A percentile compares a stretch with the other conserved stretches of the same genome.
Evolutionary conservation across 1,139 yeast genomes (phyloP).

Genomic region (Hyphopichia pseudoburtonii): DNA sequence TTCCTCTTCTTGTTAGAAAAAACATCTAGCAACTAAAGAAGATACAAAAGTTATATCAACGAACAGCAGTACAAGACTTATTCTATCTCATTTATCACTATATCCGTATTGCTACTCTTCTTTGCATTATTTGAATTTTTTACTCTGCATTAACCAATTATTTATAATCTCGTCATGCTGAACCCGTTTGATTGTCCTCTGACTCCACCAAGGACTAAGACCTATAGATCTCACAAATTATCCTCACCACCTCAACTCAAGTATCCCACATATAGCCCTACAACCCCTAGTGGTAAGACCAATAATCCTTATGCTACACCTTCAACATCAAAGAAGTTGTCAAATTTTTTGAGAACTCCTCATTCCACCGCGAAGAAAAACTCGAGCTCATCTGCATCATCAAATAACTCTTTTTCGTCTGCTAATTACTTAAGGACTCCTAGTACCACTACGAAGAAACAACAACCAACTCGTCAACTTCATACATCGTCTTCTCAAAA

Average conservation of each 20-base stretch:
- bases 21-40: no score
- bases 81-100: no score
- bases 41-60: no score
- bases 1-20: no score
- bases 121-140: no score
- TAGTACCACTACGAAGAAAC: slow-evolving; percentile 2
- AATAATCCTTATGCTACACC: slow-evolving; percentile 3
- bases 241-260: slow-evolving; percentile 1
- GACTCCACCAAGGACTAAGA: slow-evolving; percentile 2
- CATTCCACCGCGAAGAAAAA: not conserved
- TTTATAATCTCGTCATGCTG: slow-evolving; percentile 1
- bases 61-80: no score
- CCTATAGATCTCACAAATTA: not conserved
- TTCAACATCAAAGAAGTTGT: not conserved
- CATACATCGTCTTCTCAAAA: not conserved
- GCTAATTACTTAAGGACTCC: slow-evolving; percentile 2
- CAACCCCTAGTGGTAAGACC: slow-evolving; percentile 1
- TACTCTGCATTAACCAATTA: no score
- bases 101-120: no score
- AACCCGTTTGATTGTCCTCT: slow-evolving; percentile 5
- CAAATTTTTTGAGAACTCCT: slow-evolving; percentile 1
- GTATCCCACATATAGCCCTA: not conserved
- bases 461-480: slow-evolving; percentile 2
- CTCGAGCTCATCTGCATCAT: not conserved
- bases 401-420: not conserved